These are phyloP conservation scores for Calendula officinalis DNA, from an alignment of 129 eudicot species.

Conservation along the genomic window DNA sequence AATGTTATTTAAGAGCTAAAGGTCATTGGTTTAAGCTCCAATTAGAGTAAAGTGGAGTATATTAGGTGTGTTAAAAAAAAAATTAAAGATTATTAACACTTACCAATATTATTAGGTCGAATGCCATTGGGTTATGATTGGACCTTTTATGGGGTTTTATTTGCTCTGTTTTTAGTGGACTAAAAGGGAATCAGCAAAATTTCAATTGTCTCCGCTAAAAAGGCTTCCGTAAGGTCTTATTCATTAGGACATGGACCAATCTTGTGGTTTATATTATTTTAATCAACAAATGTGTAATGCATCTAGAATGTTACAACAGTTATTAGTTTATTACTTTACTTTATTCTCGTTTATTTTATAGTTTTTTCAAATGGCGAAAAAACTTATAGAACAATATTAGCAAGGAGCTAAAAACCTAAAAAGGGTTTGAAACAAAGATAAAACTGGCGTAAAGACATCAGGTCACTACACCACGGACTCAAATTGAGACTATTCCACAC, in stretches of 20 bases:
- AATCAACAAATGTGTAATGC: constrained; percentile 10
- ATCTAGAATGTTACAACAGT: not conserved
- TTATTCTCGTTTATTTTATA: not conserved
- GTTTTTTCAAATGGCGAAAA: no score
- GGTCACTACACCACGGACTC: no score
- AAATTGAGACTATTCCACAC: no score
- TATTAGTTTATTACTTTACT: not conserved
- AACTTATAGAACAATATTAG: no score
- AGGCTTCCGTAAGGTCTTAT: constrained; percentile 21
- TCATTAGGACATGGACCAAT: constrained; percentile 22
- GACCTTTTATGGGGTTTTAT: constrained; percentile 15
- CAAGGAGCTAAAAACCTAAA: no score
- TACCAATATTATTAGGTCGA: not conserved
- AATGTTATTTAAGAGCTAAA: no score
- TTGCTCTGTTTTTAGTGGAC: constrained; percentile 32
- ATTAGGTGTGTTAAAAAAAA: no score
- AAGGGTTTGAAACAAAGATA: no score
- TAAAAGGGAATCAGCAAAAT: constrained; percentile 24
- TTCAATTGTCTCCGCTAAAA: constrained; percentile 29
- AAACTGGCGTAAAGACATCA: no score
- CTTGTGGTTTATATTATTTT: constrained; percentile 11
- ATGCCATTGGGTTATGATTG: constrained; percentile 13
- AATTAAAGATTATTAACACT: not conserved
- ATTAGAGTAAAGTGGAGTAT: no score
- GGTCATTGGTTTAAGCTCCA: no score